phyloP scores from a whole-genome alignment of 1,284 basidiomycete species.

The Cutaneotrichosporon sp. region DNA sequence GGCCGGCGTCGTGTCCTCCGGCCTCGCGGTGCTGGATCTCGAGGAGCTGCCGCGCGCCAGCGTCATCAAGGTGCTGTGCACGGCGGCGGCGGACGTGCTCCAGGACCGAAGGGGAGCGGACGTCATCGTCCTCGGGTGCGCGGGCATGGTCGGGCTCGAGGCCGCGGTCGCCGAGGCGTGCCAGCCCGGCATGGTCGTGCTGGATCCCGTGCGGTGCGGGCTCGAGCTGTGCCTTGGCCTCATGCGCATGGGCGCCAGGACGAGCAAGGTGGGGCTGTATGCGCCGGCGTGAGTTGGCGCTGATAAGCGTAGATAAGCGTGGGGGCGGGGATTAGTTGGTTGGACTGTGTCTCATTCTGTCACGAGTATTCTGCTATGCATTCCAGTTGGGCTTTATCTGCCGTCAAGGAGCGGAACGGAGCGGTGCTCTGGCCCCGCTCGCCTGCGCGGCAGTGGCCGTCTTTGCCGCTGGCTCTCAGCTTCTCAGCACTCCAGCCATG shows the following conservation, averaged over 20 bases:
- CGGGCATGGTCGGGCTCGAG: conserved; percentile 59
- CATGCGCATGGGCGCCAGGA: conserved; percentile 31
- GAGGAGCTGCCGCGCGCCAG: conserved; percentile 50
- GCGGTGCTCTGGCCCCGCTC: too few relatives aligned
- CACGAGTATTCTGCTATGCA: too few relatives aligned
- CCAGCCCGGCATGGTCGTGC: conserved; percentile 47
- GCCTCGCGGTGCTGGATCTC: conserved; percentile 56
- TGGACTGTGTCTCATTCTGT: not conserved
- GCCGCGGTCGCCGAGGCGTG: conserved; percentile 48
- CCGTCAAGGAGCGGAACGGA: too few relatives aligned
- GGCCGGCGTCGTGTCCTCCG: conserved; percentile 57
- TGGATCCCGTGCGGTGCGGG: conserved; percentile 56
- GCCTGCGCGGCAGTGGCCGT: too few relatives aligned
- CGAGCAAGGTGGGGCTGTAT: conserved; percentile 38
- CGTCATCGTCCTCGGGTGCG: conserved; percentile 58
- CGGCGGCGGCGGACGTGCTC: conserved; percentile 35
- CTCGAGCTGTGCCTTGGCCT: conserved; percentile 39
- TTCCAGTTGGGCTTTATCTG: too few relatives aligned
- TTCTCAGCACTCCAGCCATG: too few relatives aligned
- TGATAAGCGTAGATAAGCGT: too few relatives aligned
- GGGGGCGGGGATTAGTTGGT: too few relatives aligned
- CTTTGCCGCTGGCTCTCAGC: too few relatives aligned
- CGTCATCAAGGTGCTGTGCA: conserved; percentile 53
- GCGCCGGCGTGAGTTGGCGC: conserved; percentile 7
- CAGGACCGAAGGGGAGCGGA: conserved; percentile 49